phyloP scores from a whole-genome alignment of 345 rosid species.

The Rhodomyrtus tomentosa region DNA sequence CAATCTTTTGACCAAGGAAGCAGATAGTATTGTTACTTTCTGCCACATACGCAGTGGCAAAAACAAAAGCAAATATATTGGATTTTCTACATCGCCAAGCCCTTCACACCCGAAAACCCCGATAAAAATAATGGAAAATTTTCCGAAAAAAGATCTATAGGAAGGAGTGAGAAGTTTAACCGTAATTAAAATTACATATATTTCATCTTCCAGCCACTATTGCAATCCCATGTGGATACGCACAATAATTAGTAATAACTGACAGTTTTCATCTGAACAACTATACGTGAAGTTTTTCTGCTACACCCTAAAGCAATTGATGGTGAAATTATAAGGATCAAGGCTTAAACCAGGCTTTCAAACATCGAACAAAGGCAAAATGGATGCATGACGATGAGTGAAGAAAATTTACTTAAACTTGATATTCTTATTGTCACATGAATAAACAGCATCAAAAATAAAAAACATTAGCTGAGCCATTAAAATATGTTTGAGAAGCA shows the following conservation, averaged over 20 bases:
- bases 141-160: neutral
- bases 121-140: neutral
- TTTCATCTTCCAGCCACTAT: neutral
- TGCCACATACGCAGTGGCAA: neutral
- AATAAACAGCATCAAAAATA: neutral
- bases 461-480: neutral
- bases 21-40: neutral
- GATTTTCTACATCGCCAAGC: neutral
- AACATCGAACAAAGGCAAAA: neutral
- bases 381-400: neutral
- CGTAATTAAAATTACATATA: neutral
- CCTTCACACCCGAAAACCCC: neutral
- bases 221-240: neutral
- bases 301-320: neutral
- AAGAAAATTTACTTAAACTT: neutral
- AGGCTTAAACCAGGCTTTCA: neutral
- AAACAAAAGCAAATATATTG: neutral
- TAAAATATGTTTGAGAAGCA: neutral
- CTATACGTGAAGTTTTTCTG: neutral
- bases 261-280: neutral
- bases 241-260: neutral
- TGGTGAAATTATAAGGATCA: neutral
- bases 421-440: neutral
- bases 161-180: neutral
- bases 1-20: neutral